phyloP scores from a whole-genome alignment of 2,329 filamentous ascomycete genomes.

The Rasamsonia emersonii region DNA sequence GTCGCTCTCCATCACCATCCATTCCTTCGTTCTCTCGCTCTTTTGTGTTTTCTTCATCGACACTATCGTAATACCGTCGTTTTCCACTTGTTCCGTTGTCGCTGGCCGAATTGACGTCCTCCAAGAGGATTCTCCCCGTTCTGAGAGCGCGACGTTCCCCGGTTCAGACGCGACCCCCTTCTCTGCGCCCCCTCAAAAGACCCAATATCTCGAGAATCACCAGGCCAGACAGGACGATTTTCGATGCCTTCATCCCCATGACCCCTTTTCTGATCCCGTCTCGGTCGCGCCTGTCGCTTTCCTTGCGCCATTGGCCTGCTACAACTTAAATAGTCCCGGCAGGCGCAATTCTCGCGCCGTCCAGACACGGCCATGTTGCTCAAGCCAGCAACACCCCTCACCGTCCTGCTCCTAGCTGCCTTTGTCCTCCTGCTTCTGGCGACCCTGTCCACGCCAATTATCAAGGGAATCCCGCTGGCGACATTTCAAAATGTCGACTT shows the following conservation, averaged over 20 bases:
- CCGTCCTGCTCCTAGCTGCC: slow-evolving; percentile 73
- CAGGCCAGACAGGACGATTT: no score
- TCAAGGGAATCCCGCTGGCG: slow-evolving; percentile 75
- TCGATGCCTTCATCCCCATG: slow-evolving; percentile 7
- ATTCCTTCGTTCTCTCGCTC: no score
- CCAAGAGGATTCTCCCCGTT: no score
- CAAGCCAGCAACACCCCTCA: slow-evolving; percentile 84
- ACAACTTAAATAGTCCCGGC: background rate
- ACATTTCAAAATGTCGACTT: slow-evolving; percentile 69
- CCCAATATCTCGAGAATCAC: no score
- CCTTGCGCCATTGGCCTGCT: background rate
- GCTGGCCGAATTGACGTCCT: no score
- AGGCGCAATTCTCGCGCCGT: slow-evolving; percentile 6
- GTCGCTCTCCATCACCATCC: no score
- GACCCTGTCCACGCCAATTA: slow-evolving; percentile 83
- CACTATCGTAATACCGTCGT: no score
- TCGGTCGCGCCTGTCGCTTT: slow-evolving; percentile 2
- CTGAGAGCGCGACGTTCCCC: no score
- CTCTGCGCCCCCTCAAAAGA: no score
- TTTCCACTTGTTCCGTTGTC: no score
- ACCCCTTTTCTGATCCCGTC: background rate
- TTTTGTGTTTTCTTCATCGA: no score
- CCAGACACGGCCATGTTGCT: slow-evolving; percentile 54
- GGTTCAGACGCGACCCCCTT: no score
- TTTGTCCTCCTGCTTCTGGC: slow-evolving; percentile 80